These are phyloP conservation scores for Ramaria rubella DNA, from an alignment of 768 basidiomycete species.

Conservation along the genomic window DNA sequence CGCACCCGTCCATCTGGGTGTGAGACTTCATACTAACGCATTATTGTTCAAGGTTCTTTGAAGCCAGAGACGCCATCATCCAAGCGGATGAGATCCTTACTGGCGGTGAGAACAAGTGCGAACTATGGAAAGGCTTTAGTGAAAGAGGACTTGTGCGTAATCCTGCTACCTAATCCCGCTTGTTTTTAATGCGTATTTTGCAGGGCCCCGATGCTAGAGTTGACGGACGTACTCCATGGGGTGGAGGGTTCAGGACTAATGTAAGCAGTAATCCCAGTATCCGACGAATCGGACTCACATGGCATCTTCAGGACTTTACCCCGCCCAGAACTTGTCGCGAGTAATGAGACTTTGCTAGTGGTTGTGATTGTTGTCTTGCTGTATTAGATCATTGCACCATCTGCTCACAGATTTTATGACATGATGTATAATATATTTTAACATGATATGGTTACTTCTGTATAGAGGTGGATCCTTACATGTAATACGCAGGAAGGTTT, in stretches of 20 bases:
- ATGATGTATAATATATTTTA: too few relatives aligned
- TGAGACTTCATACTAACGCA: neutral
- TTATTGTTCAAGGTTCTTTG: conserved; percentile 51
- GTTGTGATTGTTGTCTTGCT: neutral
- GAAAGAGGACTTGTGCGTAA: conserved; percentile 55
- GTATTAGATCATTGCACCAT: neutral
- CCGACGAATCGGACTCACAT: neutral
- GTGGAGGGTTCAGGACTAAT: conserved; percentile 77
- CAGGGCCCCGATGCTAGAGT: conserved; percentile 66
- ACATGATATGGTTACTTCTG: too few relatives aligned
- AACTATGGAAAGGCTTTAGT: conserved; percentile 81
- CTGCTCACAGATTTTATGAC: neutral
- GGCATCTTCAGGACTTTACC: neutral
- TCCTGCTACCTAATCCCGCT: neutral
- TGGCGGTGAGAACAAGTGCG: conserved; percentile 88
- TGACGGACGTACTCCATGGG: conserved; percentile 81
- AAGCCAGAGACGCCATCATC: conserved; percentile 84
- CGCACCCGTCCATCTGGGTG: neutral
- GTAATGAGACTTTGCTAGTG: neutral
- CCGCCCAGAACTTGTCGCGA: neutral
- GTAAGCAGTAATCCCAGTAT: conserved; percentile 28
- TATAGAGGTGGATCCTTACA: too few relatives aligned
- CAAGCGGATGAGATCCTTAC: conserved; percentile 87
- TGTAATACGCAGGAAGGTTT: too few relatives aligned
- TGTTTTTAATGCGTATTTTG: neutral